Evolutionary conservation across 192 early-diverging fungal species (phyloP).

Genomic region (Entophlyctis helioformis): DNA sequence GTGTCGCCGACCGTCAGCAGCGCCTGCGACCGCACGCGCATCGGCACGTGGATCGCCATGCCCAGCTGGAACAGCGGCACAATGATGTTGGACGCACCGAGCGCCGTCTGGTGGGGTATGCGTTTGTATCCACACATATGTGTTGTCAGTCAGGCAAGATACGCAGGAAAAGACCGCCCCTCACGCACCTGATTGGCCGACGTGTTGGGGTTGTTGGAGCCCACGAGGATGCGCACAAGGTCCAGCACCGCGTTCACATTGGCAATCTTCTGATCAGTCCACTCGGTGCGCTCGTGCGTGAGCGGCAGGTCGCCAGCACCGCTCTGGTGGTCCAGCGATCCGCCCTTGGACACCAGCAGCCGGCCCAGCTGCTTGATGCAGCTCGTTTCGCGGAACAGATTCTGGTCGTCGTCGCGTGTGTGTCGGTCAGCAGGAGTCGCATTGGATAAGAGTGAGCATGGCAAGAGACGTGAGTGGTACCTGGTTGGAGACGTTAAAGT

Average conservation of each 20-base stretch:
- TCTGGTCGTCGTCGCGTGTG: slow-evolving; percentile 19
- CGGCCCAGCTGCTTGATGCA: slow-evolving; percentile 82
- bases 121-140: no score
- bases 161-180: no score
- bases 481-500: slow-evolving; percentile 97
- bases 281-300: slow-evolving; percentile 27
- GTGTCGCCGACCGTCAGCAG: slow-evolving; percentile 79
- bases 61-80: no score
- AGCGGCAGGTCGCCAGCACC: slow-evolving; percentile 19
- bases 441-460: no score
- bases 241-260: slow-evolving; percentile 85
- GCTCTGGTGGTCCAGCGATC: no score
- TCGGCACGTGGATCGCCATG: no score
- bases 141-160: no score
- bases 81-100: no score
- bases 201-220: slow-evolving; percentile 79
- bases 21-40: no score
- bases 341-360: no score
- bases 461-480: slow-evolving; percentile 21
- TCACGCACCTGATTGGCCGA: slow-evolving; percentile 64
- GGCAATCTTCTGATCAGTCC: slow-evolving; percentile 71
- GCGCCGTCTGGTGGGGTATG: no score
- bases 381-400: slow-evolving; percentile 92
- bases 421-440: no score
- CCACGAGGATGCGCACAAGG: slow-evolving; percentile 79